Conservation (phyloP, 2,329 filamentous ascomycete genomes). For the Aspergillus luchuensis region DNA sequence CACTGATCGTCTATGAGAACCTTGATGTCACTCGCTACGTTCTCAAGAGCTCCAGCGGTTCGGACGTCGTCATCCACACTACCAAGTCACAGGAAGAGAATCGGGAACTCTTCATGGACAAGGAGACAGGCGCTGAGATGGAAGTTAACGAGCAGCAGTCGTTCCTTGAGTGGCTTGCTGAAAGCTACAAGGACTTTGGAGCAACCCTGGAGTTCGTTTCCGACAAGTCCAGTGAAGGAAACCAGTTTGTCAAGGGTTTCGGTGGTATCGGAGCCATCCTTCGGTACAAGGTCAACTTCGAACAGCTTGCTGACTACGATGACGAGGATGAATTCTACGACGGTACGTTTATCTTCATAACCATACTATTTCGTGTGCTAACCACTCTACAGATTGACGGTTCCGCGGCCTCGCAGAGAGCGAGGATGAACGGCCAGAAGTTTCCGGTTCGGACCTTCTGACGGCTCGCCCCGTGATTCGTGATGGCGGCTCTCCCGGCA, state of each 20-base stretch:
- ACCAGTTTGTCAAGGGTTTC: conserved; percentile 99
- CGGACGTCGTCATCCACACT: conserved; percentile 77
- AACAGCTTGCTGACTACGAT: conserved; percentile 89
- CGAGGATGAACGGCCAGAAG: conserved; percentile 78
- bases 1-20: conserved; percentile 95
- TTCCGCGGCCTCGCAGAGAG: conserved; percentile 79
- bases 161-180: conserved; percentile 99
- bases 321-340: conserved; percentile 95
- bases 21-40: conserved; percentile 91
- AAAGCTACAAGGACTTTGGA: conserved; percentile 98
- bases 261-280: conserved; percentile 97
- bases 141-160: conserved; percentile 83
- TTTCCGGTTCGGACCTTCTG: conserved; percentile 55
- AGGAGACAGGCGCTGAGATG: conserved; percentile 95
- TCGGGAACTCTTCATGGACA: conserved; percentile 89
- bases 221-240: conserved; percentile 94
- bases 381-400: conserved; percentile 70
- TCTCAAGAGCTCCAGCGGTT: conserved; percentile 75
- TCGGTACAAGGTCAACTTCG: conserved; percentile 99
- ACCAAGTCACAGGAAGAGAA: conserved; percentile 82
- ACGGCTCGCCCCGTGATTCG: conserved; percentile 53
- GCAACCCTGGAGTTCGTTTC: conserved; percentile 95
- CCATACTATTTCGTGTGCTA: conserved; percentile 4
- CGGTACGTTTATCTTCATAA: conserved; percentile 44
- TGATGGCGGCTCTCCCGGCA: conserved; percentile 37